Evolutionary conservation across 805 yeast species (phyloP).

Genomic region (Wickerhamiella siamensis): DNA sequence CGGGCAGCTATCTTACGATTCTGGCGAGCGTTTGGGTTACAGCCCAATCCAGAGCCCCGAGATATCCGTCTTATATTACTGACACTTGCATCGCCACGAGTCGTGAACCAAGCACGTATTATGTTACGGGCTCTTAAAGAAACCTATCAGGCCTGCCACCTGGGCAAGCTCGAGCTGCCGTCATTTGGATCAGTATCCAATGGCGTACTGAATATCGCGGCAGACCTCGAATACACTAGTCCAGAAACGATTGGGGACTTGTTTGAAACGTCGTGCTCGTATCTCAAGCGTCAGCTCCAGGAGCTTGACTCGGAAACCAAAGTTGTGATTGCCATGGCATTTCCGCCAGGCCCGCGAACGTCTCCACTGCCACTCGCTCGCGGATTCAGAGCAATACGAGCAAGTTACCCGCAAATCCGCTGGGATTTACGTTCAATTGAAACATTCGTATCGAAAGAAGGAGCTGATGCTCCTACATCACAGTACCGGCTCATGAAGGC

Average conservation of each 20-base stretch:
- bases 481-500: slow-evolving; percentile 19
- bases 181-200: slow-evolving; percentile 13
- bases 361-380: slow-evolving; percentile 18
- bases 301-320: slow-evolving; percentile 4
- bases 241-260: slow-evolving; percentile 18
- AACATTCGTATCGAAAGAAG: slow-evolving; percentile 16
- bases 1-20: slow-evolving; percentile 27
- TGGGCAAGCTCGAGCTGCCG: slow-evolving; percentile 22
- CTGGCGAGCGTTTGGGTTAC: slow-evolving; percentile 28
- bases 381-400: slow-evolving; percentile 14
- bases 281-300: slow-evolving; percentile 11
- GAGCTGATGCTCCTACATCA: slow-evolving; percentile 19
- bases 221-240: slow-evolving; percentile 13
- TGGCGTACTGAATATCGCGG: slow-evolving; percentile 13
- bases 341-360: slow-evolving; percentile 11
- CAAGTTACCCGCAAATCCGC: slow-evolving; percentile 10
- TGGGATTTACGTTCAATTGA: slow-evolving; percentile 15
- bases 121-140: slow-evolving; percentile 19
- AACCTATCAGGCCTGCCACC: slow-evolving; percentile 24
- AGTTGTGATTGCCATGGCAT: slow-evolving; percentile 12
- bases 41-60: slow-evolving; percentile 23
- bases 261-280: slow-evolving; percentile 13
- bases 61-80: slow-evolving; percentile 21
- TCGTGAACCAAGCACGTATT: slow-evolving; percentile 4
- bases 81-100: slow-evolving; percentile 10